Percentiles rank a stretch among this genome's conserved stretches.
phyloP scores from a whole-genome alignment of 331 rosid species.

The Pyrus hybrid region DNA sequence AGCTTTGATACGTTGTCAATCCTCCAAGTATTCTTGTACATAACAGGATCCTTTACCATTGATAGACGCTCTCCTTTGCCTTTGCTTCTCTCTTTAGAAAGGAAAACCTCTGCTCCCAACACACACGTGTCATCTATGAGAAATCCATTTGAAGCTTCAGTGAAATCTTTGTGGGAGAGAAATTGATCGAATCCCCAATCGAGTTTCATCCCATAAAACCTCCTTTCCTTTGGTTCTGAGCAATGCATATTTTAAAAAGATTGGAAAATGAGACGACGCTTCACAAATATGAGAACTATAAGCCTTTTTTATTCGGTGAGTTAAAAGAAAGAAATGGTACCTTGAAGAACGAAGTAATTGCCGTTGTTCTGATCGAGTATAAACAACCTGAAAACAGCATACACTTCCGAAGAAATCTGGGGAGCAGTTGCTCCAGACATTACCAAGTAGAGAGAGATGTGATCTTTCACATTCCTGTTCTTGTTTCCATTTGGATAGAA shows the following conservation, averaged over 20 bases:
- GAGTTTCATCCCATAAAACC: constrained; percentile 38
- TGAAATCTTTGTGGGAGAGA: constrained; percentile 40
- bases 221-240: constrained; percentile 42
- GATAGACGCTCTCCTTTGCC: constrained; percentile 46
- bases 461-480: constrained; percentile 17
- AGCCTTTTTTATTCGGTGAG: no score
- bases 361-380: constrained; percentile 51
- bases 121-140: constrained; percentile 46
- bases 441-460: constrained; percentile 38
- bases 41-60: constrained; percentile 37
- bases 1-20: constrained; percentile 39
- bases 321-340: constrained; percentile 3
- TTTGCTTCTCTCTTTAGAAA: constrained; percentile 37
- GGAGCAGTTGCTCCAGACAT: constrained; percentile 34
- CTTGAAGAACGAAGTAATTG: constrained; percentile 40
- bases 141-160: constrained; percentile 40
- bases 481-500: constrained; percentile 59
- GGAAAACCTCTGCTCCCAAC: constrained; percentile 69
- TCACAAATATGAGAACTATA: neutral
- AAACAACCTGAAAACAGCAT: constrained; percentile 35
- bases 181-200: constrained; percentile 56
- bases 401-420: constrained; percentile 47
- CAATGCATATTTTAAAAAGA: neutral
- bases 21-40: constrained; percentile 28
- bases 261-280: neutral